Evolutionary conservation across 1,284 basidiomycete species (phyloP), one percentile per base, ranked within the genome.

Genomic region (Amylostereum areolatum): DNA sequence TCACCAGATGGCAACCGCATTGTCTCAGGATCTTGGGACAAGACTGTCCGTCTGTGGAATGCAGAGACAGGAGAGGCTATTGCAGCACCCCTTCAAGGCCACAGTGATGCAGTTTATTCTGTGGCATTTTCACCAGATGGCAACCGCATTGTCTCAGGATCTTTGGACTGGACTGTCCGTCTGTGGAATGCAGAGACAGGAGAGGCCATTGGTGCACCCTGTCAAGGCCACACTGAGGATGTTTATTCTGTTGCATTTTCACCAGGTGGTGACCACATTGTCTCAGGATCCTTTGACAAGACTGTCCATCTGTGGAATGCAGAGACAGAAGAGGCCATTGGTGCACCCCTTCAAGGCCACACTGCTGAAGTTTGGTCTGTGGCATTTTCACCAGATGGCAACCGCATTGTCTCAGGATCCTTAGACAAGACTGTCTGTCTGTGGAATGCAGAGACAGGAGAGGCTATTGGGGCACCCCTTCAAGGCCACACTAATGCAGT

Each of bases 141-240:
- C 30, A 28, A 18, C 9, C 51, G 37, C 33, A 49, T 58, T 32
- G 53, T 52, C 8, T 53, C 55, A 5, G 53, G 48, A 12, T 46
- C 52, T 0, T 36, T 25, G 18, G 55, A 56, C 42, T 34, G 32
- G 10, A 53, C 54, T 4, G 43, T 53, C 7, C 47, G 52, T 28
- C 41, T 43, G 25, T 43, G 41, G 41, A 24, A n/a, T n/a, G n/a
- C n/a, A 43, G n/a, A n/a, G n/a, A n/a, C n/a, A n/a, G n/a, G n/a
- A n/a, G n/a, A n/a, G n/a, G n/a, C n/a, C n/a, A n/a, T n/a, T n/a
- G n/a, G n/a, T n/a, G n/a, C n/a, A n/a, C n/a, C n/a, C n/a, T n/a
- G n/a, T n/a, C n/a, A n/a, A 10, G 46, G 29, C 4, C 46, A 47
- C 27, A 30, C 39, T 28, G 36, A 27, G 5, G 40, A 25, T 27